phyloP scores from a whole-genome alignment of 805 yeast genomes.

The Monosporozyma yasuniensis region DNA sequence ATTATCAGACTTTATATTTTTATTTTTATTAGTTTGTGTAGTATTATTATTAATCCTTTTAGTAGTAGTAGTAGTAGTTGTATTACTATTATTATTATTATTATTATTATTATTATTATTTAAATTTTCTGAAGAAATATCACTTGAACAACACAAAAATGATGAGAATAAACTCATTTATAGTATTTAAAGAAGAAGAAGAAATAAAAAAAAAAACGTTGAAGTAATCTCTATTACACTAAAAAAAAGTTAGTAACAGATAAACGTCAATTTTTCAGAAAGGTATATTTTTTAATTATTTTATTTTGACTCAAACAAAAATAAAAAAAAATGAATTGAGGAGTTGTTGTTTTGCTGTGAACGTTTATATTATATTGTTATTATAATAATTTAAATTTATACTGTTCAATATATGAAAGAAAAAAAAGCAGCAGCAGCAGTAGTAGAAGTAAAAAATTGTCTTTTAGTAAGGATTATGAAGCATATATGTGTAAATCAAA shows the following conservation, averaged over 20 bases:
- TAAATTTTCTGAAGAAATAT: slow-evolving; percentile 8
- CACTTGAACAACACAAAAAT: slow-evolving; percentile 29
- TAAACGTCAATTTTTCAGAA: neutral
- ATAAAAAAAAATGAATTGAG: too few species aligned
- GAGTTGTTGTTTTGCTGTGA: too few species aligned
- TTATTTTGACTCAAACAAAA: too few species aligned
- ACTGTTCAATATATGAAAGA: too few species aligned
- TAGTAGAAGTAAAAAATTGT: too few species aligned
- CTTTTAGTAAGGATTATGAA: too few species aligned
- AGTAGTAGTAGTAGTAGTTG: slow-evolving; percentile 5
- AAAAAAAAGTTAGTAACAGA: neutral
- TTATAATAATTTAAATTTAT: too few species aligned
- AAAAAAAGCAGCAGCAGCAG: too few species aligned
- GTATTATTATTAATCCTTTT: slow-evolving; percentile 4
- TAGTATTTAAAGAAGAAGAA: neutral
- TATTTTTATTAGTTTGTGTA: neutral
- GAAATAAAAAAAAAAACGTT: too few species aligned
- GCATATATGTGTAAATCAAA: too few species aligned
- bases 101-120: slow-evolving; percentile 4
- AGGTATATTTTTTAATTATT: too few species aligned
- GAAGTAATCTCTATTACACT: neutral
- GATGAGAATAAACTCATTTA: slow-evolving; percentile 33
- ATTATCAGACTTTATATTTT: neutral
- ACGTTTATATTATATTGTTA: too few species aligned
- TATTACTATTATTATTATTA: slow-evolving; percentile 2